Conservation (phyloP, 1,284 basidiomycete genomes). For the Heterobasidion irregulare region DNA sequence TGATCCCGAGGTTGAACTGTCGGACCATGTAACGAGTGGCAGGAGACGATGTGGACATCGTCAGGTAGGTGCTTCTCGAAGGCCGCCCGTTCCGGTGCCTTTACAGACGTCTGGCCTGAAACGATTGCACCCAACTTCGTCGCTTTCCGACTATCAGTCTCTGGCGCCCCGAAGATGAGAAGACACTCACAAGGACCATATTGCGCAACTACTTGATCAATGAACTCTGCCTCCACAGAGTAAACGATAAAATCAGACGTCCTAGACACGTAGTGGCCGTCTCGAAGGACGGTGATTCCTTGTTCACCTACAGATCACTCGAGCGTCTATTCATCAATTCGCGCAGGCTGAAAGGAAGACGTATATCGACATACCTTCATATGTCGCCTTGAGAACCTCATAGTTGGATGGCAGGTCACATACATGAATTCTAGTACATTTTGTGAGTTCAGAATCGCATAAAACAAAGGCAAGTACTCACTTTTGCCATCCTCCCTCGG, state of each 20-base stretch:
- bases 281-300: constrained; percentile 58
- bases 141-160: constrained; percentile 34
- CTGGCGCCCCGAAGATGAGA: neutral
- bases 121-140: constrained; percentile 92
- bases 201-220: constrained; percentile 76
- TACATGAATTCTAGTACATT: constrained; percentile 70
- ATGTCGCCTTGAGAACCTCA: constrained; percentile 55
- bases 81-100: constrained; percentile 86
- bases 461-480: constrained; percentile 24
- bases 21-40: constrained; percentile 94
- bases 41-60: constrained; percentile 87
- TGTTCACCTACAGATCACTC: constrained; percentile 29
- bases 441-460: neutral
- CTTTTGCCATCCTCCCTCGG: constrained; percentile 81
- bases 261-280: constrained; percentile 82
- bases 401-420: constrained; percentile 84
- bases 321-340: neutral
- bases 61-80: constrained; percentile 86
- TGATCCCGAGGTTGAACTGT: constrained; percentile 88
- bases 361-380: constrained; percentile 40
- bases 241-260: constrained; percentile 87
- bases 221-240: constrained; percentile 90
- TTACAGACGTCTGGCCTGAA: constrained; percentile 94
- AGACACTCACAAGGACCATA: constrained; percentile 80
- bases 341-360: neutral